Evolutionary conservation across 805 yeast species (phyloP).

Genomic region (Wickerhamomyces sydowiorum): DNA sequence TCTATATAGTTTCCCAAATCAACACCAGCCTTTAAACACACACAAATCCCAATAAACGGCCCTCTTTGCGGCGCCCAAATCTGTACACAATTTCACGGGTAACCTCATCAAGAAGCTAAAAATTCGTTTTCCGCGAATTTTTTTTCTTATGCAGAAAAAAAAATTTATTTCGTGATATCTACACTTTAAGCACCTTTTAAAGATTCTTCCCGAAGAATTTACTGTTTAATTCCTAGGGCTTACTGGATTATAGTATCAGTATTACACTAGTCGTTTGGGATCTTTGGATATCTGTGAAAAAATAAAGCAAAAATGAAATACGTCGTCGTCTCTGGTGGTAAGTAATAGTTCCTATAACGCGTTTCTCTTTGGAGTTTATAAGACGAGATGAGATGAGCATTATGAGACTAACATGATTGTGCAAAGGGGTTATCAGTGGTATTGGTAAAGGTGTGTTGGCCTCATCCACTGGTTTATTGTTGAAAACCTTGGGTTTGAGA

Average conservation of each 20-base stretch:
- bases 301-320: slow-evolving; percentile 63
- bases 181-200: neutral
- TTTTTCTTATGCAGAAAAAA: neutral
- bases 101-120: slow-evolving; percentile 3
- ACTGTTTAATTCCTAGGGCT: slow-evolving; percentile 1
- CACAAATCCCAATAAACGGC: too few relatives aligned
- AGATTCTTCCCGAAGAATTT: slow-evolving; percentile 11
- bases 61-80: too few relatives aligned
- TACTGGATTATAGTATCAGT: neutral
- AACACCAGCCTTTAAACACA: too few relatives aligned
- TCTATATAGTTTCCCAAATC: too few relatives aligned
- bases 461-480: slow-evolving; percentile 90
- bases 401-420: slow-evolving; percentile 1
- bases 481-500: slow-evolving; percentile 89
- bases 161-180: neutral
- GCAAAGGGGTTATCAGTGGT: slow-evolving; percentile 78
- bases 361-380: neutral
- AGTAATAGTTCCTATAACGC: slow-evolving; percentile 4
- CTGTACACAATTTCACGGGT: too few relatives aligned
- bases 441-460: slow-evolving; percentile 99
- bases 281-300: too few relatives aligned
- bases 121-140: neutral
- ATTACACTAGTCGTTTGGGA: neutral
- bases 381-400: neutral
- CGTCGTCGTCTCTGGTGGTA: slow-evolving; percentile 98